These are phyloP conservation scores for Platismatia glauca DNA, from an alignment of 495 filamentous ascomycete genomes.

Conservation along the genomic window DNA sequence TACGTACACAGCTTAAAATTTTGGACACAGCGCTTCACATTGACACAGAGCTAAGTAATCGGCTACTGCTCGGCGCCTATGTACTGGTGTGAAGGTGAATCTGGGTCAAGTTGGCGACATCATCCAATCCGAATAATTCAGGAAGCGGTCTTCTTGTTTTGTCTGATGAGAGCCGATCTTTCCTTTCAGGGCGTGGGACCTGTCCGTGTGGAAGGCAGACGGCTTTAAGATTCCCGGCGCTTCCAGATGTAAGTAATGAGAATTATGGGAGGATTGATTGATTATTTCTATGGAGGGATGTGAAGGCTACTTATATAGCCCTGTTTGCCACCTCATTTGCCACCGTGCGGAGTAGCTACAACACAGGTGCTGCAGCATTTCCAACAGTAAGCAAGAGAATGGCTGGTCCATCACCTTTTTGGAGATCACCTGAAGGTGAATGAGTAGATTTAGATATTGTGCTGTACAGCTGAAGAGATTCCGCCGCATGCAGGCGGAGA, in stretches of 20 bases:
- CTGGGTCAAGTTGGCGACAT: constrained; percentile 2
- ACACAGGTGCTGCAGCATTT: too few relatives aligned
- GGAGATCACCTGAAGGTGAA: background rate
- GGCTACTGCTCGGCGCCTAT: constrained; percentile 1
- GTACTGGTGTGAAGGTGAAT: constrained; percentile 4
- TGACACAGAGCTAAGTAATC: too few relatives aligned
- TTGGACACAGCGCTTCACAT: too few relatives aligned
- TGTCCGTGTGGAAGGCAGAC: constrained; percentile 2
- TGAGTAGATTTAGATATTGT: background rate
- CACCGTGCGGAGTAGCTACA: too few relatives aligned
- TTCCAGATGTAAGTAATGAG: constrained; percentile 7
- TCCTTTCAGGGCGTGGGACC: background rate
- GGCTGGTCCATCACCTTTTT: background rate
- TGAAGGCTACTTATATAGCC: too few relatives aligned
- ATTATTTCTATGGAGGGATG: too few relatives aligned
- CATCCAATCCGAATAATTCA: constrained; percentile 6
- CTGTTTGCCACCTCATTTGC: too few relatives aligned
- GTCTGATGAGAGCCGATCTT: background rate
- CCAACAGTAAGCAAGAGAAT: constrained; percentile 5
- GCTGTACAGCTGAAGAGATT: background rate
- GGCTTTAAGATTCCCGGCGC: background rate
- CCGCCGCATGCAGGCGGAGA: background rate
- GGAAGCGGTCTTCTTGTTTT: background rate
- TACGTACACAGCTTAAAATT: too few relatives aligned
- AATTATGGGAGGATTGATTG: too few relatives aligned